Conservation (phyloP, 352 stramenopile genomes). For the Phytopythium cucurbitacearum region DNA sequence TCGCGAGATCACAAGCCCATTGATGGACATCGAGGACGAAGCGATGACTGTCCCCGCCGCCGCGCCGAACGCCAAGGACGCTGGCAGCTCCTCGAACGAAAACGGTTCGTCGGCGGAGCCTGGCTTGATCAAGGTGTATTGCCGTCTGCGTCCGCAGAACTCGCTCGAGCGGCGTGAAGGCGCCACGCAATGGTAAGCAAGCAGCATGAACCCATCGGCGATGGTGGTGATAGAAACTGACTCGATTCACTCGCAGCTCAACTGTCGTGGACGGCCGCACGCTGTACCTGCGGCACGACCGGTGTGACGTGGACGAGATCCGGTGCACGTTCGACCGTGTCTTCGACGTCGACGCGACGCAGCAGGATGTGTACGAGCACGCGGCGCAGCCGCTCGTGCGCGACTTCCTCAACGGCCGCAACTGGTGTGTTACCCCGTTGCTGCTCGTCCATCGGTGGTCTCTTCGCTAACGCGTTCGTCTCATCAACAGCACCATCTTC, state of each 20-base stretch:
- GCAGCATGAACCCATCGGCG: not conserved
- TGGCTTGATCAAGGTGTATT: constrained; percentile 62
- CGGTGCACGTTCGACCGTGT: constrained; percentile 64
- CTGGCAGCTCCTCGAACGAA: too few species aligned
- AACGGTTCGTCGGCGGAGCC: too few species aligned
- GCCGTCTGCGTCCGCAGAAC: constrained; percentile 75
- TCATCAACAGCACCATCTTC: constrained; percentile 89
- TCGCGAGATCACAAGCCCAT: too few species aligned
- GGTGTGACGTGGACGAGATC: constrained; percentile 69
- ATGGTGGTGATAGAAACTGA: constrained; percentile 2
- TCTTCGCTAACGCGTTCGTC: too few species aligned
- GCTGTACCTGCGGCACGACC: constrained; percentile 58
- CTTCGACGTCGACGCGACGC: constrained; percentile 50
- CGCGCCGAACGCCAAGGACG: too few species aligned
- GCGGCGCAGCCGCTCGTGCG: constrained; percentile 58
- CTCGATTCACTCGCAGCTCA: constrained; percentile 19
- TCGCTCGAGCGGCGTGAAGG: constrained; percentile 60
- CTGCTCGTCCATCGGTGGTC: too few species aligned
- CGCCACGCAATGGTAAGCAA: constrained; percentile 45
- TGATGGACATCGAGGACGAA: too few species aligned
- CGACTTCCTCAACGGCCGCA: constrained; percentile 33
- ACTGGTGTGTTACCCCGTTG: too few species aligned
- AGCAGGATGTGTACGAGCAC: constrained; percentile 68
- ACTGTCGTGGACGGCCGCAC: constrained; percentile 56
- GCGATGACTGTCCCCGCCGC: too few species aligned